These are phyloP conservation scores for Fusarium abutilonis DNA, from an alignment of 2,329 filamentous ascomycete species.

Conservation along the genomic window DNA sequence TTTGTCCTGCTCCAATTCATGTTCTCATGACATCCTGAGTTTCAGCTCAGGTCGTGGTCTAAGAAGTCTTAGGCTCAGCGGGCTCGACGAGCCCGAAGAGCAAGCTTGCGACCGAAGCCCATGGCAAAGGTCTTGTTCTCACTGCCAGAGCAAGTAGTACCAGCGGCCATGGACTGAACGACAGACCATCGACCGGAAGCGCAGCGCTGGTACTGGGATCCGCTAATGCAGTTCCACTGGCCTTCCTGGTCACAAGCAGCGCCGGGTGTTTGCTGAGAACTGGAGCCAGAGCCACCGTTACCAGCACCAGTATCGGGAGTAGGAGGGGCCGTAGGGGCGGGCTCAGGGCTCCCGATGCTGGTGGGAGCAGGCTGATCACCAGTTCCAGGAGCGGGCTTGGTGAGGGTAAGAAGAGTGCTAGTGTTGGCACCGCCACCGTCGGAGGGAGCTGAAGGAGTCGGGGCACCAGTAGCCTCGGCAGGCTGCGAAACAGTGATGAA, in stretches of 20 bases:
- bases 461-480: slow-evolving; percentile 38
- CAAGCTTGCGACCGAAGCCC: slow-evolving; percentile 35
- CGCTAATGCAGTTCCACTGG: slow-evolving; percentile 66
- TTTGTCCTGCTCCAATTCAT: slow-evolving; percentile 2
- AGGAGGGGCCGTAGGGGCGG: slow-evolving; percentile 25
- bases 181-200: slow-evolving; percentile 66
- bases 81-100: slow-evolving; percentile 27
- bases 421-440: slow-evolving; percentile 16
- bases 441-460: slow-evolving; percentile 34
- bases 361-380: slow-evolving; percentile 23
- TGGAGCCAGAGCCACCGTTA: slow-evolving; percentile 34
- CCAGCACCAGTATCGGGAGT: slow-evolving; percentile 40
- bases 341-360: slow-evolving; percentile 23
- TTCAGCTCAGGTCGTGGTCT: neutral
- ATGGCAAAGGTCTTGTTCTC: slow-evolving; percentile 40
- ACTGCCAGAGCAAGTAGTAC: slow-evolving; percentile 60
- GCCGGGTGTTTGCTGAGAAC: slow-evolving; percentile 50
- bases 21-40: slow-evolving; percentile 20
- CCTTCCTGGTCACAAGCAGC: slow-evolving; percentile 64
- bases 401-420: slow-evolving; percentile 41
- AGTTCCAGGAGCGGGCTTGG: slow-evolving; percentile 36
- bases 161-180: slow-evolving; percentile 60
- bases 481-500: slow-evolving; percentile 51
- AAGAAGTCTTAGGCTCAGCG: slow-evolving; percentile 24
- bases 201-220: slow-evolving; percentile 68